A percentile compares a stretch with the other conserved stretches of the same genome.
These are phyloP conservation scores for Cyberlindnera mississippiensis DNA, from an alignment of 805 yeast genomes.

Conservation along the genomic window DNA sequence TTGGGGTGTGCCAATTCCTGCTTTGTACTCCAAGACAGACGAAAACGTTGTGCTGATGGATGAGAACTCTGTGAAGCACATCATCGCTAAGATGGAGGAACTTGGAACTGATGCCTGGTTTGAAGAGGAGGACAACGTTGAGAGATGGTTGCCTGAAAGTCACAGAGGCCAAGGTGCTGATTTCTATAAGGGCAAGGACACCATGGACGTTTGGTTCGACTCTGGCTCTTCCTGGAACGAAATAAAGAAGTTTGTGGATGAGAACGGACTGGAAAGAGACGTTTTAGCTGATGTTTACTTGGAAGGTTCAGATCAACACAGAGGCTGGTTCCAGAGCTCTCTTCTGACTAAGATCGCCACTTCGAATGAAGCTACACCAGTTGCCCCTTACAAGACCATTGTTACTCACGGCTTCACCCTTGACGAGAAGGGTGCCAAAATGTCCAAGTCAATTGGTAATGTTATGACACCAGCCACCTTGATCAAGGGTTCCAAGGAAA, in stretches of 20 bases:
- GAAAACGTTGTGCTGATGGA: conserved; percentile 65
- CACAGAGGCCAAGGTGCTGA: conserved; percentile 38
- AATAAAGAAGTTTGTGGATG: conserved; percentile 37
- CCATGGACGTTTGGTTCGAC: conserved; percentile 99
- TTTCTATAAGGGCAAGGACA: conserved; percentile 71
- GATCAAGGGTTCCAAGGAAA: conserved; percentile 50
- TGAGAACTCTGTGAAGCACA: conserved; percentile 49
- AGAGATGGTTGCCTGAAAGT: conserved; percentile 70
- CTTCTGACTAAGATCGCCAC: conserved; percentile 69
- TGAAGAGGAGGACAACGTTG: conserved; percentile 43
- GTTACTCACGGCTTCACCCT: conserved; percentile 93
- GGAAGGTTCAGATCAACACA: conserved; percentile 97
- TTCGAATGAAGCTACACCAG: conserved; percentile 19
- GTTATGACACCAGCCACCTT: conserved; percentile 65
- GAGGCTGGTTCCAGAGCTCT: conserved; percentile 99
- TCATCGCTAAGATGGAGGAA: conserved; percentile 50
- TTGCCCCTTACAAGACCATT: conserved; percentile 67
- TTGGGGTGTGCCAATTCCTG: conserved; percentile 99
- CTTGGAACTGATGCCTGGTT: conserved; percentile 85
- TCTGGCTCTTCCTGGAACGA: conserved; percentile 91
- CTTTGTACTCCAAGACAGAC: conserved; percentile 50
- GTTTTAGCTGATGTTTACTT: conserved; percentile 76
- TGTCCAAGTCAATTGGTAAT: conserved; percentile 93
- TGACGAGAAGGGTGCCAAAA: conserved; percentile 81
- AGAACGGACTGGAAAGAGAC: conserved; percentile 35